Evolutionary conservation across 495 filamentous ascomycete species (phyloP).

Genomic region (Penicillium cataractarum): DNA sequence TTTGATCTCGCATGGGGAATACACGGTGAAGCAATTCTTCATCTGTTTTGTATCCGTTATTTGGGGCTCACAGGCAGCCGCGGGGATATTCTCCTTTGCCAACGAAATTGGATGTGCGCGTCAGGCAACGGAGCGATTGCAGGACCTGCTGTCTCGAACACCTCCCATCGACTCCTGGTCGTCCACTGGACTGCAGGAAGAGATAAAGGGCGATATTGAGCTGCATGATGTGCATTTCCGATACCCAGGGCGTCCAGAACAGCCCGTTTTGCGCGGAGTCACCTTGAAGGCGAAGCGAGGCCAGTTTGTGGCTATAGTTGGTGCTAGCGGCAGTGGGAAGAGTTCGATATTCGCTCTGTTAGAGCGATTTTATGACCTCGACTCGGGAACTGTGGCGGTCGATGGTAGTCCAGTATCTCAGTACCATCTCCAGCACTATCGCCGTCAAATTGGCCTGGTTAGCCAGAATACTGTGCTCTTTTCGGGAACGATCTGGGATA

Average conservation of each 20-base stretch:
- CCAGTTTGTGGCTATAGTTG: constrained; percentile 78
- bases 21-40: background rate
- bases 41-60: background rate
- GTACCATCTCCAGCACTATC: constrained; percentile 55
- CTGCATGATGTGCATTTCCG: constrained; percentile 76
- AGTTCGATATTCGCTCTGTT: constrained; percentile 75
- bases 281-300: constrained; percentile 69
- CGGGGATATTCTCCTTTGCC: background rate
- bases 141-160: constrained; percentile 60
- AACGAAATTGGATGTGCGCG: background rate
- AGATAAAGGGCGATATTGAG: constrained; percentile 66
- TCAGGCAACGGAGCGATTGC: background rate
- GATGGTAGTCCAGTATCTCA: constrained; percentile 30
- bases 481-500: constrained; percentile 78
- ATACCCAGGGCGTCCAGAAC: constrained; percentile 74
- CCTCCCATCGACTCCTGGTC: constrained; percentile 80
- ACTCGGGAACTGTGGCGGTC: constrained; percentile 64
- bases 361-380: constrained; percentile 80
- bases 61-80: background rate
- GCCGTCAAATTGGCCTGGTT: constrained; percentile 72
- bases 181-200: constrained; percentile 56
- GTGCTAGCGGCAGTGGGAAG: constrained; percentile 80
- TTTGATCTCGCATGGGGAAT: background rate
- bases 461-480: constrained; percentile 85
- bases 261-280: constrained; percentile 71